Conservation (phyloP, 2,329 filamentous ascomycete species). For the Escovopsis weberi region DNA sequence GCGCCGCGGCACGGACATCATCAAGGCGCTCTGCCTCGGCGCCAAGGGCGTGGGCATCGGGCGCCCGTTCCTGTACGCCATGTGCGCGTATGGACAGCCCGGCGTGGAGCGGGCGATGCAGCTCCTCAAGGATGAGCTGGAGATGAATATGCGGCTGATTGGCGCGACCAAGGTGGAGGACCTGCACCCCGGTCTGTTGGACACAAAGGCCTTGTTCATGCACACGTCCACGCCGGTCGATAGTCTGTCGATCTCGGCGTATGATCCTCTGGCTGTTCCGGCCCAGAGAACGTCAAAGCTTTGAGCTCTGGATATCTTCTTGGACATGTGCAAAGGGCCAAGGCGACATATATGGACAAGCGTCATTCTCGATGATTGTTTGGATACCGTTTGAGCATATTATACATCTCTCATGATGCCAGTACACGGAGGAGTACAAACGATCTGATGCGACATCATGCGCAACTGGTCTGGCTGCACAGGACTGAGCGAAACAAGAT, state of each 20-base stretch:
- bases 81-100: conserved; percentile 76
- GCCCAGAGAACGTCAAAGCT: conserved; percentile 39
- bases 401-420: too few relatives aligned
- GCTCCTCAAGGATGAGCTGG: conserved; percentile 87
- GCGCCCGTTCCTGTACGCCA: conserved; percentile 87
- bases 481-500: too few relatives aligned
- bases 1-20: conserved; percentile 78
- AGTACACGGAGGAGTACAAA: too few relatives aligned
- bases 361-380: too few relatives aligned
- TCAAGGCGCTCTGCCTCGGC: conserved; percentile 88
- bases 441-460: too few relatives aligned
- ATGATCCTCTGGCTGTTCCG: conserved; percentile 39
- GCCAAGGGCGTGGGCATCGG: conserved; percentile 90
- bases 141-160: conserved; percentile 97
- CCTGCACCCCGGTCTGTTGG: conserved; percentile 66
- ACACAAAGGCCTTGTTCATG: conserved; percentile 52
- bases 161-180: conserved; percentile 63
- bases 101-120: conserved; percentile 91
- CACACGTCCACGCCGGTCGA: conserved; percentile 37
- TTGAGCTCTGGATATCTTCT: conserved; percentile 13
- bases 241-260: conserved; percentile 31
- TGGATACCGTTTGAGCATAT: too few relatives aligned
- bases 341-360: too few relatives aligned
- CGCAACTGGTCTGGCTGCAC: too few relatives aligned
- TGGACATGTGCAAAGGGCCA: too few relatives aligned